Evolutionary conservation across 441 rosid genomes (phyloP).

Genomic region (Gossypium lobatum): DNA sequence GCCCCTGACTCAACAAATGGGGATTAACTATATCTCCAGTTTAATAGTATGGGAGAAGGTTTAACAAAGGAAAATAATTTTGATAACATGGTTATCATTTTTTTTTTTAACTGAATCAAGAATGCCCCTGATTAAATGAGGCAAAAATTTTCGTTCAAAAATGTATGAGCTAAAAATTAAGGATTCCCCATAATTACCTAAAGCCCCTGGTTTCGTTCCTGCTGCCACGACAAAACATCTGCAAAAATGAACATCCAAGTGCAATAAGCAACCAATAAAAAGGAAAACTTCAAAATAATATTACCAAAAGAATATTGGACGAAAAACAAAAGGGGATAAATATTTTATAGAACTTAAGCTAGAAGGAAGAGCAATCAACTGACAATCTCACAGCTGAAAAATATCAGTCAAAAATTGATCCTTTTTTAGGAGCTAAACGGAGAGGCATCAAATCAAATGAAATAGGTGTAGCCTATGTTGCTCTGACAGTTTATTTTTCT

Average conservation of each 20-base stretch:
- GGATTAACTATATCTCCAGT: not conserved
- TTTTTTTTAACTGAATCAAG: not conserved
- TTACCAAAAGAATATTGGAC: not conserved
- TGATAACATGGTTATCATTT: not conserved
- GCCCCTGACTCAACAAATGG: not conserved
- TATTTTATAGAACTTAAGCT: not conserved
- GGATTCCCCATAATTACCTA: slow-evolving; percentile 44
- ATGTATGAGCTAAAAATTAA: not conserved
- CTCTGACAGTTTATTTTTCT: not conserved
- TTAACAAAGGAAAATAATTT: not conserved
- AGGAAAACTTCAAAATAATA: not conserved
- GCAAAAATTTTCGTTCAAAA: not conserved
- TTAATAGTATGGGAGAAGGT: not conserved
- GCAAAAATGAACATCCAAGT: slow-evolving; percentile 22
- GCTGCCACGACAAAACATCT: slow-evolving; percentile 99
- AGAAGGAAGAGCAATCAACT: not conserved
- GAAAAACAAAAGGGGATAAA: not conserved
- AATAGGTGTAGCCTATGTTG: not conserved
- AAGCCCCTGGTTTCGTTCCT: slow-evolving; percentile 90
- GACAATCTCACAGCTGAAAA: slow-evolving; percentile 1
- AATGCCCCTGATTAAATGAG: not conserved
- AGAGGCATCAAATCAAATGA: not conserved
- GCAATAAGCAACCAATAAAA: slow-evolving; percentile 8
- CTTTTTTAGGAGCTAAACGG: not conserved
- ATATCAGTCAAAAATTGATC: not conserved